These are phyloP conservation scores for Ceratopteris richardii DNA, from an alignment of 75 land plant genomes.

Conservation along the genomic window DNA sequence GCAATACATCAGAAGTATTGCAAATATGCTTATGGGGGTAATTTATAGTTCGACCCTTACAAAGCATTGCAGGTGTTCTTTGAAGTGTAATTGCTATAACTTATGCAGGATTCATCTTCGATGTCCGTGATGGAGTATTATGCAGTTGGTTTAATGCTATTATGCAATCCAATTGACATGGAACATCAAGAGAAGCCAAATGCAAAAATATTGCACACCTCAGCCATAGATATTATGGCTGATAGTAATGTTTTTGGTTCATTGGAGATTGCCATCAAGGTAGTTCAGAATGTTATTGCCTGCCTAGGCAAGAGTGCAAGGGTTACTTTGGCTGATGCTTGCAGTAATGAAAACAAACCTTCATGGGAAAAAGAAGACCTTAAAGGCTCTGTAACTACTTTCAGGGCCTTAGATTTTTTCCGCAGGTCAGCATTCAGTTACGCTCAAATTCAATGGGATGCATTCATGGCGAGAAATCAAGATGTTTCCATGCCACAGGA, in stretches of 20 bases:
- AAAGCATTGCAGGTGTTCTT: too few species aligned
- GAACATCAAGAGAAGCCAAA: too few species aligned
- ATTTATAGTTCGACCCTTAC: neutral
- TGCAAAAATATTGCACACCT: too few species aligned
- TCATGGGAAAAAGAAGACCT: too few species aligned
- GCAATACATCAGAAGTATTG: slow-evolving; percentile 8
- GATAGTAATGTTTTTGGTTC: neutral
- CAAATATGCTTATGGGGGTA: neutral
- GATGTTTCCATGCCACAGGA: neutral
- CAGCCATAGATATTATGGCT: too few species aligned
- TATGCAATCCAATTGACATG: too few species aligned
- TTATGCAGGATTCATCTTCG: slow-evolving; percentile 3
- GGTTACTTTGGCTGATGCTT: too few species aligned
- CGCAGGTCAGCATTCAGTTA: slow-evolving; percentile 15
- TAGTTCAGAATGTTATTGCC: neutral
- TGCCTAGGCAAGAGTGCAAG: neutral
- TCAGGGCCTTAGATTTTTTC: slow-evolving; percentile 19
- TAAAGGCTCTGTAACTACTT: slow-evolving; percentile 1
- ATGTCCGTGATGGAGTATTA: slow-evolving; percentile 11
- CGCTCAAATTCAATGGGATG: slow-evolving; percentile 19
- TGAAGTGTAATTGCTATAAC: too few species aligned
- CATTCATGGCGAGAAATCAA: slow-evolving; percentile 6
- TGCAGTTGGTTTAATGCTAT: slow-evolving; percentile 17
- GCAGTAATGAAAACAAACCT: too few species aligned
- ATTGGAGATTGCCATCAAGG: neutral